Conservation (phyloP, 345 rosid species). For the Salix purpurea region DNA sequence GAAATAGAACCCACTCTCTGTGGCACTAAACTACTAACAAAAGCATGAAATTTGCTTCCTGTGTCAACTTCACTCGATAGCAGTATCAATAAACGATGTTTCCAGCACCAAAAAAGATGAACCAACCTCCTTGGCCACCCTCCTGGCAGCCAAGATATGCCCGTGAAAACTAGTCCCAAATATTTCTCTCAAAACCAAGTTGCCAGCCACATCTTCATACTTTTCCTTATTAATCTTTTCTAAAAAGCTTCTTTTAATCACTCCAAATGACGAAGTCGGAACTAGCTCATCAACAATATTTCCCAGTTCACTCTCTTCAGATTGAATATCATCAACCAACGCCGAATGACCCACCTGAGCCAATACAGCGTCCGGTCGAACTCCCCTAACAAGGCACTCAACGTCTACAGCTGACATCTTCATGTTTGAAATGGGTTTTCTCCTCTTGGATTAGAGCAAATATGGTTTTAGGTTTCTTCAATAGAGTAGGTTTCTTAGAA, state of each 20-base stretch:
- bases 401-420: slow-evolving; percentile 56
- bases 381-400: slow-evolving; percentile 69
- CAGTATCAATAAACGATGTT: slow-evolving; percentile 43
- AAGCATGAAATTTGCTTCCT: slow-evolving; percentile 39
- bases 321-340: slow-evolving; percentile 44
- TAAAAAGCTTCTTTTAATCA: slow-evolving; percentile 61
- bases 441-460: no score
- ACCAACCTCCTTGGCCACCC: slow-evolving; percentile 69
- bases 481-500: no score
- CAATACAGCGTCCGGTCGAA: slow-evolving; percentile 72
- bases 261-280: slow-evolving; percentile 74
- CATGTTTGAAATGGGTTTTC: no score
- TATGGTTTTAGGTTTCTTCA: no score
- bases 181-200: slow-evolving; percentile 68
- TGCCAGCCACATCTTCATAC: slow-evolving; percentile 59
- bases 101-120: slow-evolving; percentile 68
- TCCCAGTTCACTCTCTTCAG: slow-evolving; percentile 37
- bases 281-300: slow-evolving; percentile 32
- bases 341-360: slow-evolving; percentile 53
- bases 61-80: slow-evolving; percentile 20
- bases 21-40: slow-evolving; percentile 59
- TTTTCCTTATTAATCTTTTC: slow-evolving; percentile 66
- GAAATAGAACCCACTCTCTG: slow-evolving; percentile 30
- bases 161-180: slow-evolving; percentile 79
- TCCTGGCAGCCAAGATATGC: slow-evolving; percentile 68